phyloP scores from a whole-genome alignment of 495 filamentous ascomycete species.

The Penicillium maclennaniae region DNA sequence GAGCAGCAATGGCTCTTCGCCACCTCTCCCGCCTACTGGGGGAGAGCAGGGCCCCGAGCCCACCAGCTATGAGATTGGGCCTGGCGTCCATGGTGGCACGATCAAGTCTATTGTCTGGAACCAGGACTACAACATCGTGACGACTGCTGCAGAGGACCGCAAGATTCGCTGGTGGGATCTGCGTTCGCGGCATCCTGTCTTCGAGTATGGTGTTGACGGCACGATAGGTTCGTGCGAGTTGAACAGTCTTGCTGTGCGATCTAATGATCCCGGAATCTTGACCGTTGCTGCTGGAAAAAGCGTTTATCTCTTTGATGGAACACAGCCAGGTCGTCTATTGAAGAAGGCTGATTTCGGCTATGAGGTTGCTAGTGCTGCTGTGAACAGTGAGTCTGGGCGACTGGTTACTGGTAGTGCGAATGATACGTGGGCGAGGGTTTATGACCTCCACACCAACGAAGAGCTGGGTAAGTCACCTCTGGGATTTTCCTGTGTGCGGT shows the following conservation, averaged over 20 bases:
- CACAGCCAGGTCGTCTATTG: slow-evolving; percentile 61
- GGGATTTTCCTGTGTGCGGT: background rate
- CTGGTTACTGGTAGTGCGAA: slow-evolving; percentile 80
- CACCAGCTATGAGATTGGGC: slow-evolving; percentile 78
- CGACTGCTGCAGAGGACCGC: slow-evolving; percentile 87
- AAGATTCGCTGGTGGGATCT: slow-evolving; percentile 94
- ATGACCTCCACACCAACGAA: slow-evolving; percentile 74
- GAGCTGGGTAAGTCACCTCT: slow-evolving; percentile 59
- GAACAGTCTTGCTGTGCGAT: slow-evolving; percentile 46
- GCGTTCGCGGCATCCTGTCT: slow-evolving; percentile 63
- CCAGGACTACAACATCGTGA: slow-evolving; percentile 75
- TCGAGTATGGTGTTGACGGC: slow-evolving; percentile 71
- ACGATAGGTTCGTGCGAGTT: slow-evolving; percentile 88
- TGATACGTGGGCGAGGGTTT: slow-evolving; percentile 93
- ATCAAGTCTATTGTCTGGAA: slow-evolving; percentile 97
- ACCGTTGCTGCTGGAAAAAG: slow-evolving; percentile 74
- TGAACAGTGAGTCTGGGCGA: slow-evolving; percentile 75
- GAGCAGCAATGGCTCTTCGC: slow-evolving; percentile 40
- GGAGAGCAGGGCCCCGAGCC: slow-evolving; percentile 34
- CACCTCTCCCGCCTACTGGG: slow-evolving; percentile 27
- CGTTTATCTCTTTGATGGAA: slow-evolving; percentile 88
- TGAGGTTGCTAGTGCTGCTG: slow-evolving; percentile 82
- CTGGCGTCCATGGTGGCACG: slow-evolving; percentile 73
- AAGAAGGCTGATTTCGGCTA: slow-evolving; percentile 73
- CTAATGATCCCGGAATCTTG: slow-evolving; percentile 44